Conservation (phyloP, 2,329 filamentous ascomycete genomes). For the Balansia obtecta region DNA sequence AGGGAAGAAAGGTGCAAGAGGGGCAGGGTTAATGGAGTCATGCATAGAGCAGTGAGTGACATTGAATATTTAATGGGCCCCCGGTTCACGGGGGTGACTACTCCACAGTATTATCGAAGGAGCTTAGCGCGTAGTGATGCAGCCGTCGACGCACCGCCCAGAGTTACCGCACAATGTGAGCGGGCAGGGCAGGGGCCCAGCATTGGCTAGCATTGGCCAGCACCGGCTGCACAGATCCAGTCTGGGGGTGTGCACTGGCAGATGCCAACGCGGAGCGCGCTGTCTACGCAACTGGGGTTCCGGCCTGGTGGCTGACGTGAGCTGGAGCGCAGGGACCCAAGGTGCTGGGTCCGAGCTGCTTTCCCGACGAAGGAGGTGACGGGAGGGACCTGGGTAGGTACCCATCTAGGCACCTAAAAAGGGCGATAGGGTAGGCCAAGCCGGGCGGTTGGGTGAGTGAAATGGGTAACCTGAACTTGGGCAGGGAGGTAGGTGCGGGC, state of each 20-base stretch:
- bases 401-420: too few species aligned
- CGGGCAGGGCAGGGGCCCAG: too few species aligned
- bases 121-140: neutral
- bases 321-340: neutral
- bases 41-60: neutral
- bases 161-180: neutral
- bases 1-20: neutral
- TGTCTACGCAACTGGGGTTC: neutral
- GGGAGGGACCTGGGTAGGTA: too few species aligned
- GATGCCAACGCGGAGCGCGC: neutral
- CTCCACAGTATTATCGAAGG: neutral
- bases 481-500: neutral
- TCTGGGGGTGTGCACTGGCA: too few species aligned
- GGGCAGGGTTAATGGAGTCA: constrained; percentile 2
- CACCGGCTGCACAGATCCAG: too few species aligned
- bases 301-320: neutral
- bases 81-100: neutral
- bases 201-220: too few species aligned
- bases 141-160: neutral
- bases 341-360: neutral
- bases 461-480: too few species aligned
- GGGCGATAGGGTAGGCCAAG: too few species aligned
- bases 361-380: neutral
- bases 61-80: neutral
- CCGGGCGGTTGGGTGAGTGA: neutral